Evolutionary conservation across 768 basidiomycete genomes (phyloP).

Genomic region (Scleroderma citrinum): DNA sequence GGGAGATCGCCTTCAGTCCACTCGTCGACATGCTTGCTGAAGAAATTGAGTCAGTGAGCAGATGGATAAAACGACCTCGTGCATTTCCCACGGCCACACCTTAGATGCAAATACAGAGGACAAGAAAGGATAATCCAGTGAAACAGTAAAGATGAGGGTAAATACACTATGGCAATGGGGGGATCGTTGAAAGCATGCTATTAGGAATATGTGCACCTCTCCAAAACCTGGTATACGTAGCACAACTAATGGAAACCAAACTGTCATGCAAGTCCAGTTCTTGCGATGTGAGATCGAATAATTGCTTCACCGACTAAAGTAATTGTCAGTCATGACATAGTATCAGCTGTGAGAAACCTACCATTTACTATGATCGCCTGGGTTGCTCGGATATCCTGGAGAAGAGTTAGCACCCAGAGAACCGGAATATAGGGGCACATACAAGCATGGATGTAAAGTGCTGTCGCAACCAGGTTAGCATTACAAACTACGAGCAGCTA

Average conservation of each 20-base stretch:
- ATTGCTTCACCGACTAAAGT: conserved; percentile 57
- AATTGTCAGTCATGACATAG: conserved; percentile 4
- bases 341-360: conserved; percentile 26
- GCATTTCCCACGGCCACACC: neutral
- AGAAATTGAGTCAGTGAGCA: neutral
- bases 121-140: neutral
- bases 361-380: conserved; percentile 61
- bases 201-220: neutral
- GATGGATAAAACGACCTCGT: neutral
- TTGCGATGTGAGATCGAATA: conserved; percentile 57
- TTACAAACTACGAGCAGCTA: neutral
- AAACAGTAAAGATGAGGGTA: neutral
- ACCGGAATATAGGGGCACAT: conserved; percentile 9
- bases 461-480: conserved; percentile 28
- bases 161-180: neutral
- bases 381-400: conserved; percentile 60
- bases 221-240: neutral
- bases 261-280: conserved; percentile 37
- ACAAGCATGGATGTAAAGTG: conserved; percentile 73
- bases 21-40: conserved; percentile 60
- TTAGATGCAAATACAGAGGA: neutral
- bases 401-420: neutral
- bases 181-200: neutral
- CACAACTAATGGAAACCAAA: conserved; percentile 3
- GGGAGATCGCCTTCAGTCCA: conserved; percentile 93